These are phyloP conservation scores for Debaryomyces prosopidis DNA, from an alignment of 805 yeast genomes.

Conservation along the genomic window DNA sequence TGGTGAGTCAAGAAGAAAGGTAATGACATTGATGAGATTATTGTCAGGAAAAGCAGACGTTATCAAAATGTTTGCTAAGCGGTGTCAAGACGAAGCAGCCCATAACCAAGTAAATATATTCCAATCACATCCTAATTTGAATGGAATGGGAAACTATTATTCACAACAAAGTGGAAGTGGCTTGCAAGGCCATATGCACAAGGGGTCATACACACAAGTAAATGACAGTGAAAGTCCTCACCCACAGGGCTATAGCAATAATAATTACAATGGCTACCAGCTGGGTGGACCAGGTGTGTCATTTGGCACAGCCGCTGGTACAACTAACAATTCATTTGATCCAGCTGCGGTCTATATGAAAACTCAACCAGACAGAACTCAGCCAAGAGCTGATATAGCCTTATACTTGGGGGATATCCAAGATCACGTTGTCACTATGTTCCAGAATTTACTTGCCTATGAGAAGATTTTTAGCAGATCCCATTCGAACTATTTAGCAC, in stretches of 20 bases:
- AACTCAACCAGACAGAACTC: slow-evolving; percentile 21
- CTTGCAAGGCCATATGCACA: no score
- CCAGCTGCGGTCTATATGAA: slow-evolving; percentile 10
- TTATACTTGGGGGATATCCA: slow-evolving; percentile 92
- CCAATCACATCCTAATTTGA: slow-evolving; percentile 16
- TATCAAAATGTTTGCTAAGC: slow-evolving; percentile 90
- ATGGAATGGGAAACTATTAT: slow-evolving; percentile 9
- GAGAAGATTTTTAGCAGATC: slow-evolving; percentile 92
- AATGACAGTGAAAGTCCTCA: neutral
- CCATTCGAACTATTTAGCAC: slow-evolving; percentile 90
- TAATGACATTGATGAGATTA: slow-evolving; percentile 88
- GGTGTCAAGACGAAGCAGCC: slow-evolving; percentile 76
- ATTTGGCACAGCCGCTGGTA: slow-evolving; percentile 39
- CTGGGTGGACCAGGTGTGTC: slow-evolving; percentile 24
- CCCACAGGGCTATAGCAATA: neutral
- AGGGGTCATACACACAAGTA: slow-evolving; percentile 7
- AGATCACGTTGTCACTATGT: slow-evolving; percentile 96
- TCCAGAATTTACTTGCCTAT: slow-evolving; percentile 82
- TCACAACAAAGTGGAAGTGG: no score
- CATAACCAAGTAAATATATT: slow-evolving; percentile 4
- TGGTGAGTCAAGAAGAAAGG: slow-evolving; percentile 87
- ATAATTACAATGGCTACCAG: no score
- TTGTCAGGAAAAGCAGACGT: slow-evolving; percentile 95
- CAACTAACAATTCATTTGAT: slow-evolving; percentile 20
- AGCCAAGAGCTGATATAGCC: slow-evolving; percentile 90